Conservation (phyloP, 768 basidiomycete species). For the Rhodotorula paludigena region DNA sequence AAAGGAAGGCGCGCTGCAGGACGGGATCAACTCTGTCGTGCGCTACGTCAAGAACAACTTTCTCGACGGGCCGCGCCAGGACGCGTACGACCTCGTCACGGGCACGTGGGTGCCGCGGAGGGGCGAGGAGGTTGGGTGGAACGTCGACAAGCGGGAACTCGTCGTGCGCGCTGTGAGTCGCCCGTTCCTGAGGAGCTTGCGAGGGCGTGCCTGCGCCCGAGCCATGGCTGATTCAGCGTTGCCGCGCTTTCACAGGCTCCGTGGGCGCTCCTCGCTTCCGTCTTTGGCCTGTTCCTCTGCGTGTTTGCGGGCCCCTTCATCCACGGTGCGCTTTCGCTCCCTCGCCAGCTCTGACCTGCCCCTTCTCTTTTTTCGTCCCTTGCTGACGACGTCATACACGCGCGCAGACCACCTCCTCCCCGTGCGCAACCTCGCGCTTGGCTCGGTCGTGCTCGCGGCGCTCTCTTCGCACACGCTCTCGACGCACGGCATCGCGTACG, state of each 20-base stretch:
- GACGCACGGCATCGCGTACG: conserved; percentile 86
- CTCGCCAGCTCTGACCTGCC: too few species aligned
- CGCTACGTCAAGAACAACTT: conserved; percentile 95
- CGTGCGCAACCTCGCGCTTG: conserved; percentile 71
- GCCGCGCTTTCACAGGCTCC: conserved; percentile 60
- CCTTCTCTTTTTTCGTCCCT: too few species aligned
- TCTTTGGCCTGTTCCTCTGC: conserved; percentile 83
- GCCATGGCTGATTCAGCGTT: too few species aligned
- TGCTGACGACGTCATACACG: not conserved
- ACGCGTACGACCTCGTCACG: conserved; percentile 89
- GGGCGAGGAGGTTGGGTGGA: conserved; percentile 10
- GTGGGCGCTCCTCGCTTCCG: conserved; percentile 67
- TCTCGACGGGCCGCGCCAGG: conserved; percentile 90
- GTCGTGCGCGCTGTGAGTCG: conserved; percentile 12
- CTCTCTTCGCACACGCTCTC: conserved; percentile 67
- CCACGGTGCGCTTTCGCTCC: conserved; percentile 21
- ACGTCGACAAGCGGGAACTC: conserved; percentile 2
- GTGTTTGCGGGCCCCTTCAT: conserved; percentile 25
- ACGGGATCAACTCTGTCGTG: conserved; percentile 74
- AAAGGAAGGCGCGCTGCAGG: conserved; percentile 69
- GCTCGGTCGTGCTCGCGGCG: conserved; percentile 64
- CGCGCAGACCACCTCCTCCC: conserved; percentile 45
- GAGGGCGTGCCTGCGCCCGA: not conserved
- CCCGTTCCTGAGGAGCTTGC: too few species aligned
- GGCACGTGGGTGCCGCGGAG: conserved; percentile 80